Conservation (phyloP, 2,329 filamentous ascomycete species). For the Fusarium anguioides region DNA sequence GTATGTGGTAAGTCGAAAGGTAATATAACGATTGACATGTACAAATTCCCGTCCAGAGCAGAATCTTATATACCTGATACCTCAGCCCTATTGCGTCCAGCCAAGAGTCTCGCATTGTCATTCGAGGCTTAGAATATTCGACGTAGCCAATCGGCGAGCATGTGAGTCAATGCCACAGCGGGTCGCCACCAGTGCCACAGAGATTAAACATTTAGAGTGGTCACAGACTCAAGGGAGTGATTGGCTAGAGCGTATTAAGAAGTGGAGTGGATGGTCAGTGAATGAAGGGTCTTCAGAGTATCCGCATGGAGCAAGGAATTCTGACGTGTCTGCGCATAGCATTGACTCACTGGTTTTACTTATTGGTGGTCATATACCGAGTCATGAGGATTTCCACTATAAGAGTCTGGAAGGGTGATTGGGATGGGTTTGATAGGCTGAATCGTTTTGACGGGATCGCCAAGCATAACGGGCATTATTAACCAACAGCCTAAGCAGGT, state of each 20-base stretch:
- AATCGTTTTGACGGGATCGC: constrained; percentile 42
- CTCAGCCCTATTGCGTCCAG: constrained; percentile 16
- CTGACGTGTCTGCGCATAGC: neutral
- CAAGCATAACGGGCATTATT: constrained; percentile 45
- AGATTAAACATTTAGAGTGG: neutral
- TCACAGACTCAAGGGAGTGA: neutral
- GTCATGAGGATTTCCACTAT: constrained; percentile 41
- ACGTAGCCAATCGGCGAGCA: constrained; percentile 8
- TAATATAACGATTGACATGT: neutral
- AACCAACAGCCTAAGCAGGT: no score
- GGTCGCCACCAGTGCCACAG: constrained; percentile 4
- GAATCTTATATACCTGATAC: constrained; percentile 6
- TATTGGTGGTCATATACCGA: constrained; percentile 13
- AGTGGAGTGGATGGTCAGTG: no score
- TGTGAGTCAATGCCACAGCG: constrained; percentile 12
- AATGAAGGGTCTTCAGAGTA: no score
- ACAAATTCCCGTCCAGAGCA: neutral
- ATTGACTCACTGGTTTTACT: neutral
- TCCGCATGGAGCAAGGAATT: neutral
- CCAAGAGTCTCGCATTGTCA: neutral
- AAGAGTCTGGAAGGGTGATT: constrained; percentile 11
- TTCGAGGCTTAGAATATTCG: constrained; percentile 6
- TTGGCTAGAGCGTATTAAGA: constrained; percentile 12
- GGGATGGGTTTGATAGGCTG: neutral
- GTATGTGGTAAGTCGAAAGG: no score